Percentiles rank a stretch among this genome's conserved stretches.
Conservation (phyloP, 129 eudicot genomes). For the Artemisia annua region DNA sequence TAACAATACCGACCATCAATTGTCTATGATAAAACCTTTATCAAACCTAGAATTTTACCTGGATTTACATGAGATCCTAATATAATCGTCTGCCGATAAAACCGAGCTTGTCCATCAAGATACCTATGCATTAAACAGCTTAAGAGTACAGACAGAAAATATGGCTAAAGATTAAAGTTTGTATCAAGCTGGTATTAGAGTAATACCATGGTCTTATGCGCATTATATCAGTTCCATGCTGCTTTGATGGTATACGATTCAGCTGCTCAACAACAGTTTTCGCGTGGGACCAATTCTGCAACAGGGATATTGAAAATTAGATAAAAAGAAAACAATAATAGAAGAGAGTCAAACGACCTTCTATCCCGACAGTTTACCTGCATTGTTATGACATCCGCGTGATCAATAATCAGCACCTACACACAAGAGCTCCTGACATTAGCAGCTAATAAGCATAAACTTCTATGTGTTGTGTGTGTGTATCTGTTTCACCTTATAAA, state of each 20-base stretch:
- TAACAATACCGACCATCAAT: neutral
- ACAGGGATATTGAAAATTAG: conserved; percentile 1
- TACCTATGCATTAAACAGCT: conserved; percentile 52
- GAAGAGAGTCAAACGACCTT: neutral
- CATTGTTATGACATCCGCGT: conserved; percentile 91
- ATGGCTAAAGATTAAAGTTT: conserved; percentile 6
- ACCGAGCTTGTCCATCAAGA: conserved; percentile 75
- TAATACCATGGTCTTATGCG: conserved; percentile 88
- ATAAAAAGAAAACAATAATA: neutral
- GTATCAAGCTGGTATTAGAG: neutral
- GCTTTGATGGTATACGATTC: conserved; percentile 73
- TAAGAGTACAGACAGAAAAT: conserved; percentile 5
- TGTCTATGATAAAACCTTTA: neutral
- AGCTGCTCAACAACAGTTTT: conserved; percentile 69
- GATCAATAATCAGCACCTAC: conserved; percentile 88
- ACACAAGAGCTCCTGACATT: conserved; percentile 27
- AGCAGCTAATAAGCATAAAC: neutral
- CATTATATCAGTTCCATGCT: conserved; percentile 86
- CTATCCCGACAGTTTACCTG: conserved; percentile 51
- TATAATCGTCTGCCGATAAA: conserved; percentile 82
- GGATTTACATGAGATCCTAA: conserved; percentile 74
- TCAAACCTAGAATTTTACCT: conserved; percentile 45
- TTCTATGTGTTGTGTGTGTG: neutral
- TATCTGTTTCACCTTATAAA: conserved; percentile 10
- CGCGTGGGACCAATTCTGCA: conserved; percentile 93